A percentile compares a stretch with the other conserved stretches of the same genome.
These are phyloP conservation scores for Canna indica DNA, from an alignment of 176 grass and related monocot genomes.

Conservation along the genomic window DNA sequence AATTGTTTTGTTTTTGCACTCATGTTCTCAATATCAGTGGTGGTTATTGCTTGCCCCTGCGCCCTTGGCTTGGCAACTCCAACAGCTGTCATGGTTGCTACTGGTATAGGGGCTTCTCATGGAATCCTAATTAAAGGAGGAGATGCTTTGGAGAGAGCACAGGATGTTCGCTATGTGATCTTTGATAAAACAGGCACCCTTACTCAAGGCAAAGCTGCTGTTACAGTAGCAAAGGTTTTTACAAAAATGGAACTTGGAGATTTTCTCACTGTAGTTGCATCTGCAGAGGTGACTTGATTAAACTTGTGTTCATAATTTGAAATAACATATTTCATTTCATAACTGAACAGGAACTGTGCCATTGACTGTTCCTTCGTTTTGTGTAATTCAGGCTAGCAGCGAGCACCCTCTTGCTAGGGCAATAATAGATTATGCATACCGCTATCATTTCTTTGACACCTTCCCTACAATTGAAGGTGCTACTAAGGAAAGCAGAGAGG, in stretches of 20 bases:
- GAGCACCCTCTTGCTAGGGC: slow-evolving; percentile 92
- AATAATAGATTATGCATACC: slow-evolving; percentile 81
- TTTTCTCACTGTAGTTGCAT: slow-evolving; percentile 86
- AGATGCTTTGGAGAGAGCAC: slow-evolving; percentile 85
- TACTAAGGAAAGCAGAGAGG: slow-evolving; percentile 44
- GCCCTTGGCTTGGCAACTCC: slow-evolving; percentile 95
- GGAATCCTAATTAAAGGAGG: slow-evolving; percentile 92
- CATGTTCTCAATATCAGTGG: slow-evolving; percentile 97
- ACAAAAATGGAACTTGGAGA: slow-evolving; percentile 80
- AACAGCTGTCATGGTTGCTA: slow-evolving; percentile 97
- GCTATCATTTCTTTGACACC: slow-evolving; percentile 86
- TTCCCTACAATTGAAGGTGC: slow-evolving; percentile 44
- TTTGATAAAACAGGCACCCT: slow-evolving; percentile 98
- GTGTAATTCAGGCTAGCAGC: slow-evolving; percentile 79
- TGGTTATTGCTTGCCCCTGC: slow-evolving; percentile 96
- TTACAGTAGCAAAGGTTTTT: slow-evolving; percentile 79
- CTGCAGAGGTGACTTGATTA: slow-evolving; percentile 68
- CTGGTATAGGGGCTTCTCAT: slow-evolving; percentile 83
- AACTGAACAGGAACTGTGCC: too few species aligned
- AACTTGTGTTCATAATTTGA: not conserved
- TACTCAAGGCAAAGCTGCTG: slow-evolving; percentile 91
- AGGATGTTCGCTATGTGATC: slow-evolving; percentile 66
- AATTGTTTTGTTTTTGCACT: slow-evolving; percentile 45
- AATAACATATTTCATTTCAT: not conserved
- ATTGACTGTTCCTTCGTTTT: slow-evolving; percentile 10